Base-by-base conservation (phyloP, 2,329 filamentous ascomycete species). In the Xylariomycetidae sp. region DNA sequence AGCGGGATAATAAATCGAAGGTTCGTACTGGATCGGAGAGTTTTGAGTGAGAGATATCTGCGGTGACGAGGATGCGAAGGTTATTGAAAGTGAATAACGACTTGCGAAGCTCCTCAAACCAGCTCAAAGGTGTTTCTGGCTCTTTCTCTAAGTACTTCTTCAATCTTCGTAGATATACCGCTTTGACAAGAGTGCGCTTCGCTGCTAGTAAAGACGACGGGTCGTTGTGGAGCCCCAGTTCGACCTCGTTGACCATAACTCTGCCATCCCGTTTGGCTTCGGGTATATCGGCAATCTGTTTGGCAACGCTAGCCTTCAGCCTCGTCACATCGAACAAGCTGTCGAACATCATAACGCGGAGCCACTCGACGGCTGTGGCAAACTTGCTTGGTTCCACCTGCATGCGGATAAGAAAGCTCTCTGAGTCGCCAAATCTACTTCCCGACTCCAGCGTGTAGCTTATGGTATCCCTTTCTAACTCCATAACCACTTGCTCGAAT, bases 341-440 rank as follows among this genome's bases (percentile, higher is more conserved):
- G 56, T 94, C 82, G 56, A 90, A 94, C 58, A 95, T 82, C 60
- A 97, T 74, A 10, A 85, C 85, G 14, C 80, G 81, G 10, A 96
- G 71, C 88, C 89, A 96, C 40, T 80, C 71, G 37, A 97, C 83
- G 3, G 86, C 81, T 0, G 80, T 80, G 27, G 77, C 70, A 57
- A 97, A 97, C 60, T 94, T 95, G 33, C 90, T 81, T 0, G 82
- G 77, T 59, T 98, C 92, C 6, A 92, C 80, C 49, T 92, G 82
- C 61, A 98, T 85, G 44, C 81, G 78, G 30, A 97, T 78, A 37
- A 80, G 76, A 17, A 95, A 64, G 57, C 89, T 83, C 58, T 98
- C 90, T 0, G 80, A 74, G 54, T 94, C 88, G 20, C 85, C 82
- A 27, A 94, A 65, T 20, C 72, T 69, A 13, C 73, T 71, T 5